Evolutionary conservation across 2,329 filamentous ascomycete species (phyloP).

Genomic region (Aspergillus sp.): DNA sequence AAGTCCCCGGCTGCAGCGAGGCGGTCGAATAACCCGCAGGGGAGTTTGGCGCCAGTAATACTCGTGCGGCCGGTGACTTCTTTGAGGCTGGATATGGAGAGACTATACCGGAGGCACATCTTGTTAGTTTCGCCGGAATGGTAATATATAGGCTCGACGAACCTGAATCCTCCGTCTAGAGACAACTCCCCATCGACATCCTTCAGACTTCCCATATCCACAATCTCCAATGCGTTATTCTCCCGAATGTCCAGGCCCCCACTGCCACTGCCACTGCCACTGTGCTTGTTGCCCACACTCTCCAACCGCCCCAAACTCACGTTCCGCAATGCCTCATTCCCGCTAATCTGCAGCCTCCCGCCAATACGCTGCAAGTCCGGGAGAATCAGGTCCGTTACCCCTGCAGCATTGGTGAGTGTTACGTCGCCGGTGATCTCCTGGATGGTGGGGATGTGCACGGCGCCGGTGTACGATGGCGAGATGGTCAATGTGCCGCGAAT

Average conservation of each 20-base stretch:
- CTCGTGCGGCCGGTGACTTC: slow-evolving; percentile 14
- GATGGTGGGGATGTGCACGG: slow-evolving; percentile 36
- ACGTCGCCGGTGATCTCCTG: slow-evolving; percentile 18
- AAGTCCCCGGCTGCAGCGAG: slow-evolving; percentile 11
- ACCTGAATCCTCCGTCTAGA: slow-evolving; percentile 19
- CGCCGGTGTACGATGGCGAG: slow-evolving; percentile 29
- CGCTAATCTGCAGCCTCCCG: slow-evolving; percentile 12
- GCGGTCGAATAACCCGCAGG: slow-evolving; percentile 14
- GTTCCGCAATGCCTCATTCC: slow-evolving; percentile 12
- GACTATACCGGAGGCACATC: slow-evolving; percentile 1
- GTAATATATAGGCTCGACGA: background rate
- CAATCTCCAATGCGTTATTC: background rate
- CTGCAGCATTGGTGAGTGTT: slow-evolving; percentile 10
- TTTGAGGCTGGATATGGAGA: slow-evolving; percentile 18
- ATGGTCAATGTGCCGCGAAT: slow-evolving; percentile 35
- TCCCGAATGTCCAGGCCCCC: slow-evolving; percentile 6
- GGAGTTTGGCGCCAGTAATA: slow-evolving; percentile 15
- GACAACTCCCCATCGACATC: slow-evolving; percentile 16
- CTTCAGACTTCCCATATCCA: slow-evolving; percentile 4
- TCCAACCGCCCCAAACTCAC: slow-evolving; percentile 1
- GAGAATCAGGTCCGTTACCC: slow-evolving; percentile 9
- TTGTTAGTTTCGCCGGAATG: background rate
- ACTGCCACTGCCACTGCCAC: no score
- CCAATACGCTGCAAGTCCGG: slow-evolving; percentile 15
- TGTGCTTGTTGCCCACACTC: no score